Conservation (phyloP, 176 grass and related monocot genomes). For the Saccharum officinarum region DNA sequence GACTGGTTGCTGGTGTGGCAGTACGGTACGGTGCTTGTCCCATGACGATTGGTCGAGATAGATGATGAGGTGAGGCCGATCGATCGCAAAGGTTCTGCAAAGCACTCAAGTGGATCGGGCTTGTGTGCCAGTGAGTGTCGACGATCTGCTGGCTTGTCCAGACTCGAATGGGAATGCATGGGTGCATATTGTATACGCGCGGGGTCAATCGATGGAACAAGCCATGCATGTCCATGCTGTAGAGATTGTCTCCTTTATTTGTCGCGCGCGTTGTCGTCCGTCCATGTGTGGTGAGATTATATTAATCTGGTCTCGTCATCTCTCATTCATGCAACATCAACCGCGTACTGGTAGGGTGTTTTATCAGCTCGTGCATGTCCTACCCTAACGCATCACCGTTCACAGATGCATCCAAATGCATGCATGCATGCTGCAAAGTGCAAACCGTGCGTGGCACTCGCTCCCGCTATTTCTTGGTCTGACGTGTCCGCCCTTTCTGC, state of each 20-base stretch:
- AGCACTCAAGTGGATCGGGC: background rate
- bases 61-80: background rate
- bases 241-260: too few species aligned
- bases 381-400: background rate
- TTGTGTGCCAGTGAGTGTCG: background rate
- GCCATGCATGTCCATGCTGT: background rate
- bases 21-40: constrained; percentile 12
- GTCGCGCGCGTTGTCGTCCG: too few species aligned
- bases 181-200: background rate
- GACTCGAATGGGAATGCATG: background rate
- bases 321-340: background rate
- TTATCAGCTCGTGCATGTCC: background rate
- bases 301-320: background rate
- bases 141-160: background rate
- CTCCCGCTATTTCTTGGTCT: background rate
- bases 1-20: background rate
- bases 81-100: background rate
- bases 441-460: background rate
- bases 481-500: background rate
- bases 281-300: too few species aligned
- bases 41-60: constrained; percentile 2
- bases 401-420: constrained; percentile 1
- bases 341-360: background rate
- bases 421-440: background rate
- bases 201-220: background rate